These are phyloP conservation scores for Aureobasidium leucospermi DNA, from an alignment of 2,329 filamentous ascomycete species.

Conservation along the genomic window DNA sequence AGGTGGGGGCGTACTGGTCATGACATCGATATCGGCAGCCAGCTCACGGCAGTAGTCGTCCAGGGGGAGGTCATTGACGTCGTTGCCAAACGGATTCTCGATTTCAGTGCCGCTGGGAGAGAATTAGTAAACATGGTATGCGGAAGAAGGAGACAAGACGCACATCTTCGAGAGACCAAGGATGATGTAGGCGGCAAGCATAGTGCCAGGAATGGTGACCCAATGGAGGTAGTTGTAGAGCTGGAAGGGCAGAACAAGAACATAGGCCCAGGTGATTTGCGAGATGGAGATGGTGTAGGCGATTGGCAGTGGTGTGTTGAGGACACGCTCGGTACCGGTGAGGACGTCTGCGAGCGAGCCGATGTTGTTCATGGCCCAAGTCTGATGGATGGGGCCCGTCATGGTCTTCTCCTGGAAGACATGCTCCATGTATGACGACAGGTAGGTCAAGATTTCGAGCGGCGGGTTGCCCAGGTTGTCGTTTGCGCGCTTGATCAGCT, in stretches of 20 bases:
- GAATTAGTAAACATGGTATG: slow-evolving; percentile 23
- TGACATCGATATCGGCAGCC: slow-evolving; percentile 64
- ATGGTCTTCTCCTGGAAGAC: slow-evolving; percentile 51
- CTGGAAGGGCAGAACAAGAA: slow-evolving; percentile 75
- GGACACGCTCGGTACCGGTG: slow-evolving; percentile 66
- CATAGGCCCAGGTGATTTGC: slow-evolving; percentile 81
- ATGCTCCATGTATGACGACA: slow-evolving; percentile 59
- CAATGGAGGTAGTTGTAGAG: slow-evolving; percentile 57
- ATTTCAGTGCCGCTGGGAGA: slow-evolving; percentile 65
- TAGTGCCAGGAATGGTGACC: slow-evolving; percentile 70
- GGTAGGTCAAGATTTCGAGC: slow-evolving; percentile 68
- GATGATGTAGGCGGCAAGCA: slow-evolving; percentile 69
- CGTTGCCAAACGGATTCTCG: slow-evolving; percentile 76
- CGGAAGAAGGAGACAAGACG: neutral
- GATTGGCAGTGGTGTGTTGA: slow-evolving; percentile 73
- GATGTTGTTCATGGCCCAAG: slow-evolving; percentile 50
- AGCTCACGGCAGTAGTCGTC: slow-evolving; percentile 72
- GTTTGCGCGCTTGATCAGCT: slow-evolving; percentile 64
- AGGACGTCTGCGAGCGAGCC: slow-evolving; percentile 63
- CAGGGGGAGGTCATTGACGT: slow-evolving; percentile 74
- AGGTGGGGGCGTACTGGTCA: slow-evolving; percentile 53
- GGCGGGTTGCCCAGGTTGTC: slow-evolving; percentile 76
- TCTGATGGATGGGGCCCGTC: slow-evolving; percentile 52
- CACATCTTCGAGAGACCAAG: slow-evolving; percentile 53
- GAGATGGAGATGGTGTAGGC: slow-evolving; percentile 79